A percentile compares a stretch with the other conserved stretches of the same genome.
phyloP scores from a whole-genome alignment of 1,284 basidiomycete genomes.

The Coniferiporia weirii region DNA sequence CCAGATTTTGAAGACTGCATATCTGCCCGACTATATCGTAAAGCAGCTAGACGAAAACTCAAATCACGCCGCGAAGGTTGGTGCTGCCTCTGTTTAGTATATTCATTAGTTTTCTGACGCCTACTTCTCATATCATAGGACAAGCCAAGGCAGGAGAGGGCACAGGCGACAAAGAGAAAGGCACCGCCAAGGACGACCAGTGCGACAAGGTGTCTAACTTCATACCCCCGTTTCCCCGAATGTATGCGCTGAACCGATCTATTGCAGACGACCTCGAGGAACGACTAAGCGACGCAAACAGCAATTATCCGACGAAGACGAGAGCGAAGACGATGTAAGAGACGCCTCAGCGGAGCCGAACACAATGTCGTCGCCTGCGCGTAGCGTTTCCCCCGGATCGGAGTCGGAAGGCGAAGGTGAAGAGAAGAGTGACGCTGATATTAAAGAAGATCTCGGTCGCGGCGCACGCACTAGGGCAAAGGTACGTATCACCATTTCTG shows the following conservation, averaged over 20 bases:
- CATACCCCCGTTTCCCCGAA: neutral
- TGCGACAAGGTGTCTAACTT: slow-evolving; percentile 9
- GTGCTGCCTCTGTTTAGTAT: neutral
- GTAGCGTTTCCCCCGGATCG: slow-evolving; percentile 1
- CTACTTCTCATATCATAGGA: slow-evolving; percentile 5
- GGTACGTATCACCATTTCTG: slow-evolving; percentile 7
- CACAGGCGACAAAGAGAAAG: slow-evolving; percentile 18
- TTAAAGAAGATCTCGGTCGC: slow-evolving; percentile 17
- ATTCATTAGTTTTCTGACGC: neutral
- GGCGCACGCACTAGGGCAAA: slow-evolving; percentile 22
- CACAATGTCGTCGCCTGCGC: slow-evolving; percentile 9
- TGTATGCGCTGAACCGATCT: neutral
- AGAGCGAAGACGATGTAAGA: slow-evolving; percentile 21
- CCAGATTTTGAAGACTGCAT: slow-evolving; percentile 60
- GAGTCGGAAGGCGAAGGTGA: slow-evolving; percentile 11
- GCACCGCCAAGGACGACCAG: slow-evolving; percentile 9
- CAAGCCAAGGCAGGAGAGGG: slow-evolving; percentile 14
- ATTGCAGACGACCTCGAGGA: slow-evolving; percentile 19
- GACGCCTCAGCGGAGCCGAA: slow-evolving; percentile 12
- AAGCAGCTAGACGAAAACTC: slow-evolving; percentile 45
- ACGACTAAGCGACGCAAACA: slow-evolving; percentile 22
- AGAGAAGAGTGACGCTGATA: slow-evolving; percentile 7
- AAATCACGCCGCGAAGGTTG: slow-evolving; percentile 18
- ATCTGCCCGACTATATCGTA: slow-evolving; percentile 56
- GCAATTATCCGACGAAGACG: slow-evolving; percentile 20